These are phyloP conservation scores for Psidium friedrichsthalianum DNA, from an alignment of 345 rosid genomes.

Conservation along the genomic window DNA sequence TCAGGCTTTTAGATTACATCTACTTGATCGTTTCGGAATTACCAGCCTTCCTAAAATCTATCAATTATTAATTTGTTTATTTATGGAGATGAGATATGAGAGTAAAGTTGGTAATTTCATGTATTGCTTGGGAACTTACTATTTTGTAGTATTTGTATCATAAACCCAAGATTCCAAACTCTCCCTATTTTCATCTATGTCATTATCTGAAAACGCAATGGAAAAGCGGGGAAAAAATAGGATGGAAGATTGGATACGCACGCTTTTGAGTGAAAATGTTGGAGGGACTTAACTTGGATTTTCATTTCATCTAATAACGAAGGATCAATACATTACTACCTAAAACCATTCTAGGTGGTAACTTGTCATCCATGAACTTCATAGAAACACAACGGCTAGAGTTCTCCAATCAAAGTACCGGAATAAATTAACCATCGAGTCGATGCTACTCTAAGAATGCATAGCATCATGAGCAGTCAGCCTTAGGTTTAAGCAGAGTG, in stretches of 20 bases:
- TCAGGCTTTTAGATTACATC: not conserved
- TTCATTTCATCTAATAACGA: not conserved
- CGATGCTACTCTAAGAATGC: not conserved
- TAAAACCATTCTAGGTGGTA: not conserved
- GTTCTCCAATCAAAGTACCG: not conserved
- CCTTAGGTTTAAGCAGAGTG: slow-evolving; percentile 40
- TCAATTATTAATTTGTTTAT: not conserved
- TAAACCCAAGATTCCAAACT: not conserved
- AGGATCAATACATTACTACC: not conserved
- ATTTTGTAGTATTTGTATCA: not conserved
- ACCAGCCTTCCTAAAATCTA: not conserved
- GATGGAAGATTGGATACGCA: not conserved
- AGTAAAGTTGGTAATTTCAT: not conserved
- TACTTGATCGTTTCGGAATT: not conserved
- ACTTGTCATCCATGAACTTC: not conserved
- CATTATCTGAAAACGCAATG: not conserved
- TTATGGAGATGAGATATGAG: not conserved
- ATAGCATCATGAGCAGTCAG: slow-evolving; percentile 99
- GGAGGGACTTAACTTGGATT: not conserved
- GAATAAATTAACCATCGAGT: slow-evolving; percentile 1
- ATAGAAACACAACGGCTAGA: not conserved
- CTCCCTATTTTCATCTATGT: not conserved
- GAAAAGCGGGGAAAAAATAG: not conserved
- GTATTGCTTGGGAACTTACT: not conserved
- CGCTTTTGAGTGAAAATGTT: not conserved